Evolutionary conservation across 2,329 filamentous ascomycete species (phyloP).

Genomic region (Penicillium griseofulvum): DNA sequence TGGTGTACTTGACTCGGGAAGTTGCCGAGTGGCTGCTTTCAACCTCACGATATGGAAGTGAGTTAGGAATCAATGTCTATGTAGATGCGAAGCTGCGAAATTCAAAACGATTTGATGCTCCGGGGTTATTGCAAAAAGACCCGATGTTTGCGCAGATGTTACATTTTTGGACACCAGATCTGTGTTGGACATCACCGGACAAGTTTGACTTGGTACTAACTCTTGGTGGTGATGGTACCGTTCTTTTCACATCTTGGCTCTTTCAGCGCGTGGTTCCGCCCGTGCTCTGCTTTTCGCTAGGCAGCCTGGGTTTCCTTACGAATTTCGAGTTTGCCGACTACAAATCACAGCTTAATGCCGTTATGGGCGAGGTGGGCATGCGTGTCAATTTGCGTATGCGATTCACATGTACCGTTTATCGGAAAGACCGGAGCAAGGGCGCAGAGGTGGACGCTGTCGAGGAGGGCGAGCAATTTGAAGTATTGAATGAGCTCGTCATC

Average conservation of each 20-base stretch:
- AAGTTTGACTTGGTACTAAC: slow-evolving; percentile 95
- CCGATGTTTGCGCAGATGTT: slow-evolving; percentile 78
- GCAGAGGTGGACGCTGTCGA: slow-evolving; percentile 62
- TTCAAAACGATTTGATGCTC: slow-evolving; percentile 82
- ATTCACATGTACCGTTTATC: slow-evolving; percentile 96
- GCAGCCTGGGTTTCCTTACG: slow-evolving; percentile 90
- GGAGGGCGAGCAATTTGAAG: slow-evolving; percentile 94
- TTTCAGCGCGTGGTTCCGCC: slow-evolving; percentile 95
- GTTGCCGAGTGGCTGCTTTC: slow-evolving; percentile 82
- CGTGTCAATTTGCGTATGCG: slow-evolving; percentile 97
- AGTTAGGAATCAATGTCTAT: slow-evolving; percentile 92
- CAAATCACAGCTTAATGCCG: slow-evolving; percentile 77
- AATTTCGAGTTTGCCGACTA: slow-evolving; percentile 95
- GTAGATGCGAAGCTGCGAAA: slow-evolving; percentile 92
- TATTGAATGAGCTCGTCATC: slow-evolving; percentile 97
- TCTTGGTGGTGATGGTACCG: slow-evolving; percentile 91
- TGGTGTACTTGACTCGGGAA: slow-evolving; percentile 85
- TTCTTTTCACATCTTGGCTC: slow-evolving; percentile 92
- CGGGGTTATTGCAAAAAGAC: slow-evolving; percentile 69
- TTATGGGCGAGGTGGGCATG: slow-evolving; percentile 96
- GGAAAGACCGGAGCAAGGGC: slow-evolving; percentile 54
- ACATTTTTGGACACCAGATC: slow-evolving; percentile 91
- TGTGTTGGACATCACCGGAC: slow-evolving; percentile 91
- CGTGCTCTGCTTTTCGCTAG: slow-evolving; percentile 85
- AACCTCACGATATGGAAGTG: slow-evolving; percentile 84